Conservation (phyloP, 352 stramenopile species). For the Globisporangium cylindrosporum region DNA sequence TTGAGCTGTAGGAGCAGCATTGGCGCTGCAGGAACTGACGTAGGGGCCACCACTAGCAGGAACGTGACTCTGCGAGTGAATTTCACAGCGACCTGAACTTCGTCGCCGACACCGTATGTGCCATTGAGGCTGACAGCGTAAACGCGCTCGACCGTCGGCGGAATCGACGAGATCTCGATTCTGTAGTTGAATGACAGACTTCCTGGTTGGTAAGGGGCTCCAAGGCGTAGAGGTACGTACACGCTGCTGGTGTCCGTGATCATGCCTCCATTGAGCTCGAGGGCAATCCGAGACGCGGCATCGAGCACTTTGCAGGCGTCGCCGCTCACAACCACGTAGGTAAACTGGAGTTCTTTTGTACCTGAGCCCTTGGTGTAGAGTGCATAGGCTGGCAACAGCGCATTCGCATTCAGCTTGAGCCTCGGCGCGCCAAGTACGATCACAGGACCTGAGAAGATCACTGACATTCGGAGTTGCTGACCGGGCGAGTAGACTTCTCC, state of each 20-base stretch:
- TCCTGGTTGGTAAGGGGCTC: conserved; percentile 20
- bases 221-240: conserved; percentile 50
- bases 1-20: conserved; percentile 40
- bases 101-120: conserved; percentile 49
- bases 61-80: conserved; percentile 43
- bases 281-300: conserved; percentile 33
- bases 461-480: conserved; percentile 45
- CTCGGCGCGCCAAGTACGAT: conserved; percentile 49
- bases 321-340: conserved; percentile 48
- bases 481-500: conserved; percentile 56
- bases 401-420: conserved; percentile 50
- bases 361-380: conserved; percentile 53
- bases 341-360: conserved; percentile 39
- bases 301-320: conserved; percentile 50
- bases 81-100: conserved; percentile 37
- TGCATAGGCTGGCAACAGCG: conserved; percentile 30
- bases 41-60: not conserved
- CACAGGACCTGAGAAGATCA: conserved; percentile 45
- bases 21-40: conserved; percentile 13
- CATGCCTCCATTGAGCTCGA: conserved; percentile 52
- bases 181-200: conserved; percentile 46
- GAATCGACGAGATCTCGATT: conserved; percentile 43
- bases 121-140: conserved; percentile 28
- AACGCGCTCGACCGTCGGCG: conserved; percentile 39
- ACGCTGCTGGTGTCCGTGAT: conserved; percentile 43